Conservation (phyloP, 129 eudicot genomes). For the Chrysanthemum seticuspe region DNA sequence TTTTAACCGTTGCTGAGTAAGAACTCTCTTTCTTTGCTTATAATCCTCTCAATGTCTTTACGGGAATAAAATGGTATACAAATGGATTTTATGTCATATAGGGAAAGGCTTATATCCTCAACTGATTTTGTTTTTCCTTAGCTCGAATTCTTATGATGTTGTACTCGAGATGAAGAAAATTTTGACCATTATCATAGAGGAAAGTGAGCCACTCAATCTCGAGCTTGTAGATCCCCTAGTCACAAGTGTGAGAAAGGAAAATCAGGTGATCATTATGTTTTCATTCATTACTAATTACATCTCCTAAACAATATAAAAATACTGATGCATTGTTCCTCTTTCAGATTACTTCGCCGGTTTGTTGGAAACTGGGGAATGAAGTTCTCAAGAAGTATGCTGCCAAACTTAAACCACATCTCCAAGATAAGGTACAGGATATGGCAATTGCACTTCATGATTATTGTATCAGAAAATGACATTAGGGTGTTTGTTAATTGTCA, state of each 20-base stretch:
- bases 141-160: conserved; percentile 30
- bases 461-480: not conserved
- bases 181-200: conserved; percentile 42
- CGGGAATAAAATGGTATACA: not conserved
- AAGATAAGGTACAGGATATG: conserved; percentile 21
- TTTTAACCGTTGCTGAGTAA: conserved; percentile 39
- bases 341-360: conserved; percentile 35
- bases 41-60: too few species aligned
- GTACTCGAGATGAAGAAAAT: conserved; percentile 37
- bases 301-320: not conserved
- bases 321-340: not conserved
- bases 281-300: not conserved
- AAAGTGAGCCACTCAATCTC: conserved; percentile 28
- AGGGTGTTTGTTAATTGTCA: too few species aligned
- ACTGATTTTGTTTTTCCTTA: not conserved
- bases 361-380: conserved; percentile 44
- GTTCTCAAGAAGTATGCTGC: conserved; percentile 34
- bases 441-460: not conserved
- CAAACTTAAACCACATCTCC: conserved; percentile 28
- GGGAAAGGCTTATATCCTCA: not conserved
- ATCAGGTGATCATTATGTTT: conserved; percentile 23
- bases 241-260: conserved; percentile 30
- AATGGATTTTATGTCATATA: not conserved
- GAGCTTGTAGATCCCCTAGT: conserved; percentile 42
- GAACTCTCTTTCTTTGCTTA: not conserved